Evolutionary conservation across 306 rosid species (phyloP).

Genomic region (Vigna angularis): DNA sequence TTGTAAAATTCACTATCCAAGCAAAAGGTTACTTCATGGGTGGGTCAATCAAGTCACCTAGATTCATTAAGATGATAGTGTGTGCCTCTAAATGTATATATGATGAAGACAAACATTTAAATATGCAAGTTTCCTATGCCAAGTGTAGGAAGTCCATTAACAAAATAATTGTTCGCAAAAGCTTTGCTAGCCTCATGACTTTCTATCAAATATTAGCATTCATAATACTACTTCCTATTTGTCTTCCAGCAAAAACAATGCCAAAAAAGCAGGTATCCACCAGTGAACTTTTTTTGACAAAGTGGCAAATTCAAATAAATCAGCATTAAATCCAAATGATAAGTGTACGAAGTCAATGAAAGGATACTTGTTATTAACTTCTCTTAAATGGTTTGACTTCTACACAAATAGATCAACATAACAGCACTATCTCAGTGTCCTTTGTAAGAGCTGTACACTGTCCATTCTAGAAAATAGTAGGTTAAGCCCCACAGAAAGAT

Average conservation of each 20-base stretch:
- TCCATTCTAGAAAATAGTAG: slow-evolving; percentile 17
- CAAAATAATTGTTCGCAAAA: slow-evolving; percentile 14
- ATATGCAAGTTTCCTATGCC: slow-evolving; percentile 26
- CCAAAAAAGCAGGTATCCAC: slow-evolving; percentile 18
- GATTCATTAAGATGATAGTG: neutral
- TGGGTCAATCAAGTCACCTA: slow-evolving; percentile 35
- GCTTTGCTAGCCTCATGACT: slow-evolving; percentile 27
- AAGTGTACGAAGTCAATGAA: slow-evolving; percentile 9
- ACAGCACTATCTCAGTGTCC: slow-evolving; percentile 9
- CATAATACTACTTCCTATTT: slow-evolving; percentile 30
- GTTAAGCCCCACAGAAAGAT: slow-evolving; percentile 1
- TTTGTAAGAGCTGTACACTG: neutral
- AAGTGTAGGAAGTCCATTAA: slow-evolving; percentile 6
- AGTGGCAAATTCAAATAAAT: slow-evolving; percentile 13
- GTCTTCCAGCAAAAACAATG: slow-evolving; percentile 20
- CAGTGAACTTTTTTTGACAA: neutral
- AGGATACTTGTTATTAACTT: slow-evolving; percentile 1
- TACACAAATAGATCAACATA: neutral
- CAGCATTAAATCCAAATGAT: slow-evolving; percentile 2
- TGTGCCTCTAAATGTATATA: too few relatives aligned
- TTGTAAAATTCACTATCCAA: too few relatives aligned
- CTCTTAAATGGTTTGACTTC: slow-evolving; percentile 24
- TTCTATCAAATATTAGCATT: slow-evolving; percentile 12
- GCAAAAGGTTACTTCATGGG: neutral
- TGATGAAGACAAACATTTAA: too few relatives aligned